Conservation (phyloP, 257 asterid genomes). For the Petrea volubilis region DNA sequence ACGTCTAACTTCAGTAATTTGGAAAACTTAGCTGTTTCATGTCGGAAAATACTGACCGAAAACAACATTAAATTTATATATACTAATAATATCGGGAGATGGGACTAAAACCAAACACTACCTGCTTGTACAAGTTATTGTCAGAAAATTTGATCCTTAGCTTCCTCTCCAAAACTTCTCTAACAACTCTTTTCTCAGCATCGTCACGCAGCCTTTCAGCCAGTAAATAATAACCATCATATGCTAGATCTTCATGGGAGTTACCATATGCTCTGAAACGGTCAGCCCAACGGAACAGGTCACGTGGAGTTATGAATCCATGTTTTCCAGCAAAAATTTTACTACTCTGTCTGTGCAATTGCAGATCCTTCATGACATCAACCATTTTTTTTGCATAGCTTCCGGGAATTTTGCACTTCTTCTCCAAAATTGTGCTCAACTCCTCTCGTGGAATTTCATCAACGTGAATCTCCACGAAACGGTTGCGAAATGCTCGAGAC, state of each 20-base stretch:
- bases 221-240: conserved; percentile 83
- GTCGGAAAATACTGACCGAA: not conserved
- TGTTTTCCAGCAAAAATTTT: conserved; percentile 96
- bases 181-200: conserved; percentile 68
- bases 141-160: conserved; percentile 50
- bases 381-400: conserved; percentile 80
- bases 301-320: conserved; percentile 97
- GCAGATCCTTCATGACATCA: conserved; percentile 92
- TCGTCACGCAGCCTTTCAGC: conserved; percentile 93
- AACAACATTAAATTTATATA: too few species aligned
- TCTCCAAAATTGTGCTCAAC: conserved; percentile 71
- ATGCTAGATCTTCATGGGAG: conserved; percentile 76
- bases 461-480: conserved; percentile 97
- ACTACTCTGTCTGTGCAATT: conserved; percentile 84
- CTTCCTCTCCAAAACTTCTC: conserved; percentile 64
- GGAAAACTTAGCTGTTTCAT: not conserved
- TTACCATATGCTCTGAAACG: conserved; percentile 59
- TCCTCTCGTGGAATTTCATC: conserved; percentile 95
- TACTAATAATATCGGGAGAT: not conserved
- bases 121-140: conserved; percentile 72
- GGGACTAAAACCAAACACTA: conserved; percentile 28
- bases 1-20: not conserved
- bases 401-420: conserved; percentile 63
- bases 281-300: conserved; percentile 93
- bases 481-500: conserved; percentile 97